These are phyloP conservation scores for Didymella pomorum DNA, from an alignment of 2,329 filamentous ascomycete genomes.

Conservation along the genomic window DNA sequence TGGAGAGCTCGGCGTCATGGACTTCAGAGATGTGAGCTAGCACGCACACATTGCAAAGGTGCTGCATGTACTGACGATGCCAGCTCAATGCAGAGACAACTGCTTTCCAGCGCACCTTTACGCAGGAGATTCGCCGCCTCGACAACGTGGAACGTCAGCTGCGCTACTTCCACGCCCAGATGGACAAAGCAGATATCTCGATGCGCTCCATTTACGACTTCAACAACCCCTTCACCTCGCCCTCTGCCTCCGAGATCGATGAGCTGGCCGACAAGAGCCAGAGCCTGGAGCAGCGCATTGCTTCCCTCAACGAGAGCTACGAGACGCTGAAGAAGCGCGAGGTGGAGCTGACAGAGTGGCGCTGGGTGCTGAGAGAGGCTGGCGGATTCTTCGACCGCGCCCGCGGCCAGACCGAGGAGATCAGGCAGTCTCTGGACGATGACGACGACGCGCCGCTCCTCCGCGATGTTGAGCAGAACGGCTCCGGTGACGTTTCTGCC, in stretches of 20 bases:
- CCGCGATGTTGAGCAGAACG: conserved; percentile 88
- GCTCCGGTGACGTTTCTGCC: conserved; percentile 69
- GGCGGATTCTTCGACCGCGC: conserved; percentile 97
- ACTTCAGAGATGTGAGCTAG: conserved; percentile 89
- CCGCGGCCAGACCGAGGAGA: conserved; percentile 95
- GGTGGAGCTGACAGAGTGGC: conserved; percentile 96
- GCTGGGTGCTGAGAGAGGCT: conserved; percentile 95
- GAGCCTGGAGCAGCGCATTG: conserved; percentile 88
- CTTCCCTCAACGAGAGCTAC: conserved; percentile 95
- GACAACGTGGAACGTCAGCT: conserved; percentile 99
- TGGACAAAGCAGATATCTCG: conserved; percentile 88
- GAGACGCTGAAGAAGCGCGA: conserved; percentile 98
- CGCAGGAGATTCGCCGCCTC: conserved; percentile 93
- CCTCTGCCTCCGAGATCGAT: conserved; percentile 93
- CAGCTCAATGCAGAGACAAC: conserved; percentile 92
- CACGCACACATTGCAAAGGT: not conserved
- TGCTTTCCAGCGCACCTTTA: conserved; percentile 96
- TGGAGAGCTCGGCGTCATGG: conserved; percentile 93
- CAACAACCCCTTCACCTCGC: conserved; percentile 82
- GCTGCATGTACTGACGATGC: conserved; percentile 34
- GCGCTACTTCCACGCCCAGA: conserved; percentile 93
- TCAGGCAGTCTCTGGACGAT: conserved; percentile 81
- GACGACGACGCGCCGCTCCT: conserved; percentile 93
- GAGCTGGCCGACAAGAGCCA: conserved; percentile 93
- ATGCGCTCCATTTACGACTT: conserved; percentile 93